phyloP scores from a whole-genome alignment of 345 rosid species.

The Pseudoturritis turrita region DNA sequence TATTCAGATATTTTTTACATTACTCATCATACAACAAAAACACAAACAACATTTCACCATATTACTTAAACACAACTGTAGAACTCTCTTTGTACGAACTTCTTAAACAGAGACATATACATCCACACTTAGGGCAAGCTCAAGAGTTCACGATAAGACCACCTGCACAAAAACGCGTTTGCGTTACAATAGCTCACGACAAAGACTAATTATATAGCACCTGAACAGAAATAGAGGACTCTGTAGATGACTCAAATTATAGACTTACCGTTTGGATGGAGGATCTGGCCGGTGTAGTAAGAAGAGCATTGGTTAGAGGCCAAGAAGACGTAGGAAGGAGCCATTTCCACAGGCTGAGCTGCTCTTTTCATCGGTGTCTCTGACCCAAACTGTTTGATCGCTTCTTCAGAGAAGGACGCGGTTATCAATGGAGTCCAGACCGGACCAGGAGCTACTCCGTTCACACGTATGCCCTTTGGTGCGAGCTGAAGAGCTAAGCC shows the following conservation, averaged over 20 bases:
- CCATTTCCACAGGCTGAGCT: conserved; percentile 76
- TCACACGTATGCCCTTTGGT: conserved; percentile 52
- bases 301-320: conserved; percentile 79
- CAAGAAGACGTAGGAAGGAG: conserved; percentile 67
- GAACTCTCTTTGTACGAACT: neutral
- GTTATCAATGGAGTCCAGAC: conserved; percentile 81
- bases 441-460: conserved; percentile 81
- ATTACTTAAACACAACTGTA: neutral
- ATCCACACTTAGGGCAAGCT: neutral
- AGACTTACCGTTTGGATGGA: conserved; percentile 68
- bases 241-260: neutral
- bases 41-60: neutral
- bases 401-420: conserved; percentile 51
- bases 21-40: neutral
- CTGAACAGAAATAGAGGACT: neutral
- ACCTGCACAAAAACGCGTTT: conserved; percentile 18
- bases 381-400: conserved; percentile 42
- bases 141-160: conserved; percentile 32
- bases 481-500: conserved; percentile 70
- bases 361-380: conserved; percentile 69
- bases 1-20: conserved; percentile 8
- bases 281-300: conserved; percentile 70
- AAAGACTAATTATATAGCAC: neutral
- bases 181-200: neutral
- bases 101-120: neutral